Conservation (phyloP, 495 filamentous ascomycete species). For the Aspergillus leporis region DNA sequence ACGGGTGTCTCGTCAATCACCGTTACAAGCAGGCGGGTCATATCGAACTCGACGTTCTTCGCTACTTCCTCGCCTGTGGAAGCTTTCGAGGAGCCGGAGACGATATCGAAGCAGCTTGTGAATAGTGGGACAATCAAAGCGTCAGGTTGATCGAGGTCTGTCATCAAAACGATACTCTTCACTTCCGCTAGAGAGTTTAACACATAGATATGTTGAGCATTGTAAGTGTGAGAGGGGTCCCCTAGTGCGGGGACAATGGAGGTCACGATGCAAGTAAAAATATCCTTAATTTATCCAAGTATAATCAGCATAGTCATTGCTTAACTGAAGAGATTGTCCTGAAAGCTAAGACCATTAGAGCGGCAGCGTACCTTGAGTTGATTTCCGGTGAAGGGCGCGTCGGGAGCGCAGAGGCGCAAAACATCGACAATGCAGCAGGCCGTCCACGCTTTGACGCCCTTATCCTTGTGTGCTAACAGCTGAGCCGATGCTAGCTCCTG, state of each 20-base stretch:
- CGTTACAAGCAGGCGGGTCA: conserved; percentile 80
- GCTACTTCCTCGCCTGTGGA: conserved; percentile 75
- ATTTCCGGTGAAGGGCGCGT: conserved; percentile 87
- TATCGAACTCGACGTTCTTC: conserved; percentile 89
- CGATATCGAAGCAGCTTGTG: conserved; percentile 84
- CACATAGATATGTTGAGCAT: conserved; percentile 87
- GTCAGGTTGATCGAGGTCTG: conserved; percentile 82
- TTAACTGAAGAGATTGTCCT: not conserved
- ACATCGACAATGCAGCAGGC: conserved; percentile 93
- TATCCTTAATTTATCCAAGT: conserved; percentile 59
- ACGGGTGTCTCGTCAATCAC: conserved; percentile 83
- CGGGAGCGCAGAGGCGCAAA: conserved; percentile 86
- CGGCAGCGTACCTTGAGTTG: conserved; percentile 76
- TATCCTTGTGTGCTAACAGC: conserved; percentile 86
- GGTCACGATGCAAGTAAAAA: conserved; percentile 85
- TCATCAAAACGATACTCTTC: conserved; percentile 90
- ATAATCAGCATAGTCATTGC: conserved; percentile 8
- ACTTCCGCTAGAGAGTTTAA: conserved; percentile 85
- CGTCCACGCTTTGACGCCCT: conserved; percentile 84
- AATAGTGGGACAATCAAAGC: conserved; percentile 78
- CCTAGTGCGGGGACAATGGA: conserved; percentile 81
- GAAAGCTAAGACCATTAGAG: not conserved
- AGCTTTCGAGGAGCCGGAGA: conserved; percentile 73
- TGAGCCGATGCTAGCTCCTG: conserved; percentile 85
- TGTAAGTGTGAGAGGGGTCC: conserved; percentile 88